These are phyloP conservation scores for sorghum (Sorghum bicolor) DNA, from an alignment of 176 grass and related monocot species.

Conservation along the genomic window DNA sequence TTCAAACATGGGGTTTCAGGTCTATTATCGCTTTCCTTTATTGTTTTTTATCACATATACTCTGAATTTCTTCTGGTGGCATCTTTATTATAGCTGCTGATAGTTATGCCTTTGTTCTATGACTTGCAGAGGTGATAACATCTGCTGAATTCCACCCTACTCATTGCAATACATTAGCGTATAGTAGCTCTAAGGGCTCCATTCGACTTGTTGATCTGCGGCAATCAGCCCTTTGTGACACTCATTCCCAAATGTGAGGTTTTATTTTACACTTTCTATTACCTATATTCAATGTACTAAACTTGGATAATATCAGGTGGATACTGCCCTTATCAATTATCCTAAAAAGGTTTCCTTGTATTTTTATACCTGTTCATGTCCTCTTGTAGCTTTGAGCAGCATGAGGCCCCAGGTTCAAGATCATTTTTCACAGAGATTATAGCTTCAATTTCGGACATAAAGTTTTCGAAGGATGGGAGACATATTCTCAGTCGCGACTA, in stretches of 20 bases:
- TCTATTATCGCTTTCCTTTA: conserved; percentile 12
- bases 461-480: conserved; percentile 84
- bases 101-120: conserved; percentile 38
- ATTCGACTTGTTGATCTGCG: conserved; percentile 91
- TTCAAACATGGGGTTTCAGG: conserved; percentile 23
- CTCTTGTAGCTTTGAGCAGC: conserved; percentile 82
- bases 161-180: conserved; percentile 81
- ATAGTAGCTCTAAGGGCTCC: conserved; percentile 94
- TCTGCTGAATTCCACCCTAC: conserved; percentile 89
- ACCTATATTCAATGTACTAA: conserved; percentile 29
- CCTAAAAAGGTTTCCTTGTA: background rate
- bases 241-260: conserved; percentile 80
- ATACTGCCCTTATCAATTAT: conserved; percentile 22
- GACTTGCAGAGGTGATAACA: conserved; percentile 84
- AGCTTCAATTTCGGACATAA: conserved; percentile 96
- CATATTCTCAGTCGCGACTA: conserved; percentile 97
- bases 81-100: conserved; percentile 26
- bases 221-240: conserved; percentile 84
- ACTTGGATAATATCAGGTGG: conserved; percentile 8
- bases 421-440: conserved; percentile 99
- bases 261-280: conserved; percentile 30
- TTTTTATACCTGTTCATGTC: conserved; percentile 31
- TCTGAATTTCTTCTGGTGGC: background rate
- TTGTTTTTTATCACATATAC: conserved; percentile 6
- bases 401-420: conserved; percentile 72